These are phyloP conservation scores for Arabidopsis arenosa DNA, from an alignment of 345 rosid species.

Conservation along the genomic window DNA sequence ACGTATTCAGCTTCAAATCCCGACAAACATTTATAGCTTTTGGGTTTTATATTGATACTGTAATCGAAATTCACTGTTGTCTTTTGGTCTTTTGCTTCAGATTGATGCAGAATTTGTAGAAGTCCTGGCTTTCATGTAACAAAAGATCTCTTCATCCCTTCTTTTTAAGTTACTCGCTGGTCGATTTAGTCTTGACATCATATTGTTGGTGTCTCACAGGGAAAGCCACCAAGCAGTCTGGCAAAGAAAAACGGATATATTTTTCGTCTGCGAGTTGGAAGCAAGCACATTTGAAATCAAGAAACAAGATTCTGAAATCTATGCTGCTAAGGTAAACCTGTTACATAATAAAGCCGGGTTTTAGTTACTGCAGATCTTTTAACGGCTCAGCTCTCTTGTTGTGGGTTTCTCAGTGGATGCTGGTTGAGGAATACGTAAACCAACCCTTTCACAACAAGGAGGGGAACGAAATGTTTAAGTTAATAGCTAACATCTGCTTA, in stretches of 20 bases:
- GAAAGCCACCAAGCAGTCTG: constrained; percentile 62
- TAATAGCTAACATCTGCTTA: constrained; percentile 59
- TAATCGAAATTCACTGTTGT: not conserved
- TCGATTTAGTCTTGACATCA: not conserved
- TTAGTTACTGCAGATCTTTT: not conserved
- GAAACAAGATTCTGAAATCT: constrained; percentile 60
- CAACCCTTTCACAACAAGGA: constrained; percentile 52
- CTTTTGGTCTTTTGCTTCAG: constrained; percentile 39
- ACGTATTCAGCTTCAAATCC: not conserved
- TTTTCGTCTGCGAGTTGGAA: constrained; percentile 59
- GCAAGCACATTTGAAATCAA: constrained; percentile 53
- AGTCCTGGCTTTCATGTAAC: constrained; percentile 64
- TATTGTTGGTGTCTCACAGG: constrained; percentile 41
- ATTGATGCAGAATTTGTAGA: constrained; percentile 61
- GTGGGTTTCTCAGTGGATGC: constrained; percentile 69
- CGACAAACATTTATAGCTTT: not conserved
- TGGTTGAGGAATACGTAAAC: constrained; percentile 59
- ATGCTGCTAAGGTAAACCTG: constrained; percentile 56
- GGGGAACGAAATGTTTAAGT: constrained; percentile 47
- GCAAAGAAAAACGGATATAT: constrained; percentile 55
- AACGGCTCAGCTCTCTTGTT: not conserved
- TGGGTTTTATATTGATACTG: not conserved
- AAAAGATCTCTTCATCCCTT: not conserved
- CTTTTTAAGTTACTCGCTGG: not conserved
- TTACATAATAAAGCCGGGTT: not conserved